Evolutionary conservation across 176 grass and related monocot genomes (phyloP).

Genomic region (Zea luxurians): DNA sequence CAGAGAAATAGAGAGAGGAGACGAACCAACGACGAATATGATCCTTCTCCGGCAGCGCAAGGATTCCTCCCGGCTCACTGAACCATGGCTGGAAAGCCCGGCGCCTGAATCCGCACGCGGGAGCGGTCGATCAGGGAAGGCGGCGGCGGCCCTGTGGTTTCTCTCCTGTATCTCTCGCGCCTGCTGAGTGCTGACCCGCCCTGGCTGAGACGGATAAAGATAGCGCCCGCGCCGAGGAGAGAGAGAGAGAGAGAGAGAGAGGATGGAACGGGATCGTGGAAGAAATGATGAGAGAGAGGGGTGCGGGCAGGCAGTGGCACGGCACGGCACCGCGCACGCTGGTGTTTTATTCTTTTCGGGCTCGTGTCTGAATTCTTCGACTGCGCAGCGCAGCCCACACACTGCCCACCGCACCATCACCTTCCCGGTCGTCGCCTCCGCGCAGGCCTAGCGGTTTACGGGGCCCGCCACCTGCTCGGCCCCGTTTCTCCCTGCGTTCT

Average conservation of each 20-base stretch:
- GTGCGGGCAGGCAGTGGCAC: not conserved
- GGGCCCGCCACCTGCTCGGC: slow-evolving; percentile 11
- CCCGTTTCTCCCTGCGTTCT: not conserved
- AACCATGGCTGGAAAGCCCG: slow-evolving; percentile 7
- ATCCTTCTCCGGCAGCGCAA: slow-evolving; percentile 24
- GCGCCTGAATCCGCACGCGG: not conserved
- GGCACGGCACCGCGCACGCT: not conserved
- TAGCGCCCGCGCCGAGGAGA: not conserved
- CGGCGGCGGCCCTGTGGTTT: not conserved
- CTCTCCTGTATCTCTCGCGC: not conserved
- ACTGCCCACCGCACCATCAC: not conserved
- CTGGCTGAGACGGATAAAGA: slow-evolving; percentile 40
- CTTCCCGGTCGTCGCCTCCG: slow-evolving; percentile 33
- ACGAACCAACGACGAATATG: not conserved
- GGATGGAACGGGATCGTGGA: slow-evolving; percentile 18
- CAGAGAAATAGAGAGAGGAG: not conserved
- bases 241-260: not conserved
- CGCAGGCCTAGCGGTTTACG: slow-evolving; percentile 12
- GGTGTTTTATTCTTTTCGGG: slow-evolving; percentile 12
- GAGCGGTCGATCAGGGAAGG: not conserved
- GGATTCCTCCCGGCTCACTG: slow-evolving; percentile 23
- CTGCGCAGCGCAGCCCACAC: not conserved
- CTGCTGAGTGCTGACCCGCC: slow-evolving; percentile 1
- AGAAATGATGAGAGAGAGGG: slow-evolving; percentile 30
- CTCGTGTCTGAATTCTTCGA: slow-evolving; percentile 28